Conservation (phyloP, 225 moss, liverwort and hornwort species). For the Pseudoscleropodium purum region DNA sequence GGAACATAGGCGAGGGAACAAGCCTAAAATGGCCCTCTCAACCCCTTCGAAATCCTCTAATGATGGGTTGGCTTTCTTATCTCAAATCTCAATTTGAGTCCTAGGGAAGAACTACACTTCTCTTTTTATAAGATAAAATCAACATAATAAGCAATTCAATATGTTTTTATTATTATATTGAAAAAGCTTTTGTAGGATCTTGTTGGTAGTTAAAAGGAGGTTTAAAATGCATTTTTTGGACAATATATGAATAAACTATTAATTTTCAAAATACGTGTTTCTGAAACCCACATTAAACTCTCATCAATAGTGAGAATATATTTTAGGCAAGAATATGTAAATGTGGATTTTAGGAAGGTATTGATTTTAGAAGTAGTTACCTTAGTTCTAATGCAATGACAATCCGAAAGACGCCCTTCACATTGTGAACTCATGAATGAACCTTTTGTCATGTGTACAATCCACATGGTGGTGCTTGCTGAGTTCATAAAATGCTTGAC, state of each 20-base stretch:
- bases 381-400: background rate
- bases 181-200: fast-evolving
- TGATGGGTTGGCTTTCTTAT: too few relatives aligned
- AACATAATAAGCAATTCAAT: fast-evolving
- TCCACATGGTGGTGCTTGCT: too few relatives aligned
- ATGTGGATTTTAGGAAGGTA: background rate
- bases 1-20: too few relatives aligned
- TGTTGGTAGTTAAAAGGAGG: background rate
- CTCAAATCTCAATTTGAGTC: fast-evolving
- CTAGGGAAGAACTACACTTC: fast-evolving
- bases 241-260: too few relatives aligned
- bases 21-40: too few relatives aligned
- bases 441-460: background rate
- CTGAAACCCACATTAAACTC: fast-evolving
- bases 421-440: background rate
- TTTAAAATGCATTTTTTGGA: background rate
- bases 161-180: background rate
- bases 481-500: background rate
- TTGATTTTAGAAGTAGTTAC: background rate
- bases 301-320: background rate
- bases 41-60: too few relatives aligned
- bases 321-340: background rate
- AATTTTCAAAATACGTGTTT: background rate
- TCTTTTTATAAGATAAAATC: background rate
- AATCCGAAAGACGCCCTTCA: too few relatives aligned